Evolutionary conservation across 768 basidiomycete species (phyloP), one percentile per base, ranked within the genome.

Genomic region (Tylopilus vinaceipallidus): DNA sequence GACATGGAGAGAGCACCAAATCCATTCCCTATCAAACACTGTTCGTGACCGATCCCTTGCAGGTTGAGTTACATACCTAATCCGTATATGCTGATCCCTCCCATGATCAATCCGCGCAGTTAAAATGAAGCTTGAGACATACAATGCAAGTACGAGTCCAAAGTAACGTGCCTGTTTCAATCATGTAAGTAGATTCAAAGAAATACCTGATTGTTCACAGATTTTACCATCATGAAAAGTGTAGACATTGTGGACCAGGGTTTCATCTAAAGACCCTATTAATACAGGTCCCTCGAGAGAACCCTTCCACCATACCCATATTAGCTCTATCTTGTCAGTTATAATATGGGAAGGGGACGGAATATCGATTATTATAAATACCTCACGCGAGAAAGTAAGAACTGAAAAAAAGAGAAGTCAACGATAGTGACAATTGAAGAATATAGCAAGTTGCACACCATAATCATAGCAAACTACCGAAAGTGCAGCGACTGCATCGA

Each of bases 171-270:
- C 27, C 56, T 49, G 19, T 9, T 13, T 9, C 6, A 8, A 49
- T 14, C 7, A 22, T 19, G 6, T 4, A 20, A 13, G n/a, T 44
- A 6, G 34, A 38, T 9, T 39, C 20, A n/a, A 23, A 5, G 35
- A 4, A 13, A 0, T 0, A 35, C 16, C 3, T 10, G 6, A 39
- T 16, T 13, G 14, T 20, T 35, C 30, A 9, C 30, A 14, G 9
- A 34, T 14, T 2, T 42, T 47, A 57, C 56, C 47, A 46, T 27
- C 8, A 57, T n/a, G 32, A 52, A 57, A 33, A 57, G 47, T 2
- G 47, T 46, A 7, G 51, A 49, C 29, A 40, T 53, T 6, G 6
- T 8, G 22, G 55, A 42, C 56, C 55, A 58, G 4, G 50, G 38
- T 17, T 29, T 49, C 54, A 48, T 37, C 54, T 54, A 29, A 19